phyloP scores from a whole-genome alignment of 148 eudicot genomes.

The Rhododendron ovatum region DNA sequence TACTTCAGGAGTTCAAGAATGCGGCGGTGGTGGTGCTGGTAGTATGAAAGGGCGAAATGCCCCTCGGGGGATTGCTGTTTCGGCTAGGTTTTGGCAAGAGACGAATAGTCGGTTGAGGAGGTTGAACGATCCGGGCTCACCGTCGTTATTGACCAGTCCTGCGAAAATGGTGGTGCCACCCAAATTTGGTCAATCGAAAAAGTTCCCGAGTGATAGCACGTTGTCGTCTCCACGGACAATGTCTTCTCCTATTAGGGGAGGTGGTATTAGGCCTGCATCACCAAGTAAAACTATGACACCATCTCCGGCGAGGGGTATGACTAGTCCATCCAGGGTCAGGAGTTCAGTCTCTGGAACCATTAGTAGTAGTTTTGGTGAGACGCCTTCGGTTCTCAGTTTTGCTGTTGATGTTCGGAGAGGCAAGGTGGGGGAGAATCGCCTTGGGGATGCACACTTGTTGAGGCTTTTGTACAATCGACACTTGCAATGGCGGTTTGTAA shows the following conservation, averaged over 20 bases:
- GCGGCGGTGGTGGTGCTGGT: constrained; percentile 33
- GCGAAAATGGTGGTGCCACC: constrained; percentile 52
- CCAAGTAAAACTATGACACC: constrained; percentile 62
- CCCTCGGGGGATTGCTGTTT: constrained; percentile 56
- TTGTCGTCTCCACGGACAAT: constrained; percentile 58
- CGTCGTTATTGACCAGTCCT: constrained; percentile 52
- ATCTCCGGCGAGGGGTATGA: constrained; percentile 59
- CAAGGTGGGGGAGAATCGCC: constrained; percentile 84
- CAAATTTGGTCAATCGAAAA: constrained; percentile 51
- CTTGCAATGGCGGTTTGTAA: constrained; percentile 94
- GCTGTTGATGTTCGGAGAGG: constrained; percentile 94
- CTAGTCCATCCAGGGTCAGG: constrained; percentile 72
- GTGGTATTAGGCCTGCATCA: constrained; percentile 53
- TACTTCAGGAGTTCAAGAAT: constrained; percentile 69
- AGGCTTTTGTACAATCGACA: constrained; percentile 86
- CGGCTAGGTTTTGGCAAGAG: constrained; percentile 96
- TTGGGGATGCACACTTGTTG: constrained; percentile 77
- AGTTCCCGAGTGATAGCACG: constrained; percentile 46
- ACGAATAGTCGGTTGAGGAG: constrained; percentile 91
- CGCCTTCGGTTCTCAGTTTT: constrained; percentile 90
- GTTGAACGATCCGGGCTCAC: constrained; percentile 81
- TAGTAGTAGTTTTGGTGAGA: constrained; percentile 48
- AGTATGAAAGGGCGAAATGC: constrained; percentile 24
- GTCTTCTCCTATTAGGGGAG: constrained; percentile 73
- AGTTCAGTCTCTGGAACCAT: constrained; percentile 47